phyloP scores from a whole-genome alignment of 1,284 basidiomycete genomes.

The Cryptococcus sp. region DNA sequence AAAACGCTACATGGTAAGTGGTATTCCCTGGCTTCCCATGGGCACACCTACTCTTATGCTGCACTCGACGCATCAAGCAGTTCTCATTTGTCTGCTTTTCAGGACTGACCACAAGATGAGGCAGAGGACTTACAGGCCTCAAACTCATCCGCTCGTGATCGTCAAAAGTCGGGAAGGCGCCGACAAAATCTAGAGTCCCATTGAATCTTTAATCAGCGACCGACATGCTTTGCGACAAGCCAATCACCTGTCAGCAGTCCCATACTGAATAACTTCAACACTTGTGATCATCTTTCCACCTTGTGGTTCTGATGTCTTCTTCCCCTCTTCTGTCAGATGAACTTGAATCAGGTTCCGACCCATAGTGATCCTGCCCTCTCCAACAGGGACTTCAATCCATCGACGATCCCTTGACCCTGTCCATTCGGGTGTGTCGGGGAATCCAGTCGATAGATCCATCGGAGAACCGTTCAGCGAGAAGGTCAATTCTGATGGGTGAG shows the following conservation, averaged over 20 bases:
- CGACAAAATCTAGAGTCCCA: constrained; percentile 57
- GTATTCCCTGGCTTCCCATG: too few relatives aligned
- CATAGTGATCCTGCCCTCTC: constrained; percentile 10
- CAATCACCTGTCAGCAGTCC: constrained; percentile 57
- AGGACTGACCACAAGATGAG: constrained; percentile 44
- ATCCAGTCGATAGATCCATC: constrained; percentile 29
- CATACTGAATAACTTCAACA: constrained; percentile 71
- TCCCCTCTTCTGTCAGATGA: constrained; percentile 53
- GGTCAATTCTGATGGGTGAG: constrained; percentile 55
- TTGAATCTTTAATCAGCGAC: constrained; percentile 56
- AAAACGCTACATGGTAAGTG: background rate
- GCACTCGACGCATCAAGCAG: constrained; percentile 76
- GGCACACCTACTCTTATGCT: constrained; percentile 36
- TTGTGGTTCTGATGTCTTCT: constrained; percentile 58
- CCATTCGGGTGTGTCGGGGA: constrained; percentile 23
- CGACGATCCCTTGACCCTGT: constrained; percentile 39
- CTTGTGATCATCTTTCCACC: constrained; percentile 58
- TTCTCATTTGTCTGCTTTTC: constrained; percentile 62
- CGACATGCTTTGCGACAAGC: background rate
- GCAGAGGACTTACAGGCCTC: constrained; percentile 29
- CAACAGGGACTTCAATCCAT: constrained; percentile 39
- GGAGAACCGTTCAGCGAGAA: constrained; percentile 56
- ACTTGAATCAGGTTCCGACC: constrained; percentile 61
- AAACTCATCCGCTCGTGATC: constrained; percentile 33
- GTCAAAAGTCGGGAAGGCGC: constrained; percentile 66